phyloP scores from a whole-genome alignment of 768 basidiomycete species.

The Coprinopsis strossmayeri region DNA sequence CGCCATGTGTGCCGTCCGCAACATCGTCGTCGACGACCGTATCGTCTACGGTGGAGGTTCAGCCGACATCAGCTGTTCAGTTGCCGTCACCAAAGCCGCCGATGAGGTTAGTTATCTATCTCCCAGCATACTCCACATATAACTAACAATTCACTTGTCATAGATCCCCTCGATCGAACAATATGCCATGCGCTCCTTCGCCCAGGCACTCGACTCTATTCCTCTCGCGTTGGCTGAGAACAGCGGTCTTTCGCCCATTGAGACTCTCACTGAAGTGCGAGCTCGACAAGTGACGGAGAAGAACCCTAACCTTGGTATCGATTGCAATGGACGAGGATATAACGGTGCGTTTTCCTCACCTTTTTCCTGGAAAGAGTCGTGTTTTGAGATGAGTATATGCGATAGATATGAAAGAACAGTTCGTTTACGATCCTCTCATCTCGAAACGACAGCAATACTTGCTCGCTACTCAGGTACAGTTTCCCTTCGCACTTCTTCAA shows the following conservation, averaged over 20 bases:
- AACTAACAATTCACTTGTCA: background rate
- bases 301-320: conserved; percentile 85
- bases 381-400: background rate
- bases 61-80: conserved; percentile 91
- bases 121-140: background rate
- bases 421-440: conserved; percentile 95
- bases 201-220: conserved; percentile 90
- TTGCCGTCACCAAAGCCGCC: conserved; percentile 90
- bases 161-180: conserved; percentile 97
- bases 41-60: conserved; percentile 99
- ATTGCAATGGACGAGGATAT: conserved; percentile 79
- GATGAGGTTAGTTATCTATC: conserved; percentile 59
- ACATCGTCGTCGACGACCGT: conserved; percentile 89
- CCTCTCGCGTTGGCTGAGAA: conserved; percentile 97
- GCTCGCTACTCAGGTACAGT: conserved; percentile 81
- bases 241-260: conserved; percentile 93
- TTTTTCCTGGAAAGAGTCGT: too few species aligned
- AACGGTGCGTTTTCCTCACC: conserved; percentile 54
- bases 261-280: conserved; percentile 94
- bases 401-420: conserved; percentile 96
- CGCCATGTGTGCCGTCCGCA: conserved; percentile 94
- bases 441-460: conserved; percentile 97
- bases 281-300: conserved; percentile 85
- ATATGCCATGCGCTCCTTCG: conserved; percentile 99
- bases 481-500: background rate